These are phyloP conservation scores for Zalaria sp. DNA, from an alignment of 2,329 filamentous ascomycete genomes.

Conservation along the genomic window DNA sequence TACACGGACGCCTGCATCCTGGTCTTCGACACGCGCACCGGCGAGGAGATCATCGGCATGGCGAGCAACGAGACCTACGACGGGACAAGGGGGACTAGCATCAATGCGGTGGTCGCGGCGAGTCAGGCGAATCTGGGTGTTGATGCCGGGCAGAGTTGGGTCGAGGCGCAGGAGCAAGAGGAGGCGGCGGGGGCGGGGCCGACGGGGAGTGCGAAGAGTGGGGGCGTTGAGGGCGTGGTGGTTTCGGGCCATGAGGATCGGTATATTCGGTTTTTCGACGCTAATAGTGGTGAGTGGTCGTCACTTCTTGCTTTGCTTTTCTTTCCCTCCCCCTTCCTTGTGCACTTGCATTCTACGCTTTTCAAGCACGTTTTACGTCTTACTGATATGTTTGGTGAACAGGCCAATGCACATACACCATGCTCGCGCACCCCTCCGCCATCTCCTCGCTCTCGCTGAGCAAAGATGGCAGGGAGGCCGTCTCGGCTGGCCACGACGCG, in stretches of 20 bases:
- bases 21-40: conserved; percentile 82
- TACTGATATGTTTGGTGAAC: no score
- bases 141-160: conserved; percentile 55
- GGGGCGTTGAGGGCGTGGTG: conserved; percentile 69
- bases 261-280: conserved; percentile 94
- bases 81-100: conserved; percentile 64
- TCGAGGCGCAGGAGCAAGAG: conserved; percentile 53
- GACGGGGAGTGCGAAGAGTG: conserved; percentile 54
- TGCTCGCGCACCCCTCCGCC: conserved; percentile 88
- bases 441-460: conserved; percentile 87
- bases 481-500: conserved; percentile 91
- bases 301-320: no score
- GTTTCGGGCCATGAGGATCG: conserved; percentile 95
- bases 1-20: conserved; percentile 83
- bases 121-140: conserved; percentile 49
- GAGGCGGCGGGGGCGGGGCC: conserved; percentile 64
- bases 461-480: conserved; percentile 84
- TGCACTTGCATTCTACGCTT: conserved; percentile 7
- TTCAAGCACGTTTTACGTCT: no score
- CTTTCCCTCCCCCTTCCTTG: neutral
- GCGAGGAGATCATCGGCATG: conserved; percentile 86
- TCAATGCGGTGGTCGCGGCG: conserved; percentile 84
- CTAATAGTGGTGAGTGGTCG: conserved; percentile 86
- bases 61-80: conserved; percentile 90
- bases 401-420: conserved; percentile 98